Conservation (phyloP, 2,329 filamentous ascomycete species). For the Phialemonium atrogriseum region DNA sequence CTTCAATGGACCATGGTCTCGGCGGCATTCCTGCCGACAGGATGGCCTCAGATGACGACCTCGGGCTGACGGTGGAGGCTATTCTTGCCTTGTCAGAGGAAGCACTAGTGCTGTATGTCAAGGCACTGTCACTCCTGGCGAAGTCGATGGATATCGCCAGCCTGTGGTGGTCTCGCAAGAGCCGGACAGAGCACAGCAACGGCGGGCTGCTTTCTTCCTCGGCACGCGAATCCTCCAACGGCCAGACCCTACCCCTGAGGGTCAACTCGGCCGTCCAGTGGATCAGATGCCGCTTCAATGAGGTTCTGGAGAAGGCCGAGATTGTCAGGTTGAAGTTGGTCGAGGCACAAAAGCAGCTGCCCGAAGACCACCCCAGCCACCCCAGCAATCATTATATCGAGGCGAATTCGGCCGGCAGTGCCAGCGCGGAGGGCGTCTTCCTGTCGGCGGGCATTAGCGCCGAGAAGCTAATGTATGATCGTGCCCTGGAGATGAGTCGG, state of each 20-base stretch:
- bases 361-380: constrained; percentile 77
- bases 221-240: constrained; percentile 30
- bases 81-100: constrained; percentile 85
- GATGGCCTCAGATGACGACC: constrained; percentile 52
- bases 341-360: constrained; percentile 77
- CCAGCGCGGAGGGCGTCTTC: constrained; percentile 68
- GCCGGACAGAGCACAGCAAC: constrained; percentile 50
- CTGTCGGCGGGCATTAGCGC: constrained; percentile 86
- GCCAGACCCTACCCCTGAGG: constrained; percentile 51
- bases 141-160: constrained; percentile 95
- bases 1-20: constrained; percentile 64
- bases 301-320: constrained; percentile 93
- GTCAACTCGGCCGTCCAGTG: constrained; percentile 95
- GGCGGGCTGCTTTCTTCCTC: constrained; percentile 29
- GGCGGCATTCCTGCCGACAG: constrained; percentile 52
- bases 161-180: constrained; percentile 80
- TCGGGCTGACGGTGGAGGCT: constrained; percentile 77
- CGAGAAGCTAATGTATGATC: constrained; percentile 96
- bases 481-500: constrained; percentile 92
- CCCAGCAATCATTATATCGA: constrained; percentile 65
- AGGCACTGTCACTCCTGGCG: constrained; percentile 79
- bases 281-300: constrained; percentile 91
- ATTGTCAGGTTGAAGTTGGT: constrained; percentile 82
- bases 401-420: constrained; percentile 47
- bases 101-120: constrained; percentile 91